phyloP scores from a whole-genome alignment of 148 eudicot genomes.

The Chenopodium formosanum region DNA sequence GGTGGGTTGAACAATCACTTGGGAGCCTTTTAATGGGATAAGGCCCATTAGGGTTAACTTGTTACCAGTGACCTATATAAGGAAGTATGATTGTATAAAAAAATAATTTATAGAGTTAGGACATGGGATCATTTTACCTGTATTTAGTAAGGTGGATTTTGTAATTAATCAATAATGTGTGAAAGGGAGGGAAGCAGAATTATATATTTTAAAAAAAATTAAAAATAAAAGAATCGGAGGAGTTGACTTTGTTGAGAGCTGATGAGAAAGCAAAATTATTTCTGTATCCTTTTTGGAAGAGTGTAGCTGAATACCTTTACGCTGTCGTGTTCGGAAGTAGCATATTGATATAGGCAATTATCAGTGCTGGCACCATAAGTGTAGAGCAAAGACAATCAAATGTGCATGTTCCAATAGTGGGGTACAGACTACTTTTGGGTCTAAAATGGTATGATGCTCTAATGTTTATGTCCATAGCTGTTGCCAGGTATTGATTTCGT shows the following conservation, averaged over 20 bases:
- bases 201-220: too few species aligned
- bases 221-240: too few species aligned
- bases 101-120: neutral
- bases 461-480: too few species aligned
- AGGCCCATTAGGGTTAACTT: neutral
- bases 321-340: neutral
- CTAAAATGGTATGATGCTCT: neutral
- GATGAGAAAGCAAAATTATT: neutral
- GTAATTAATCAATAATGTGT: too few species aligned
- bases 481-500: too few species aligned
- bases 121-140: neutral
- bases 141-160: too few species aligned
- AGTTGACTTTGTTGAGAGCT: neutral
- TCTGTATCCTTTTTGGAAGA: neutral
- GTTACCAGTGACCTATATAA: neutral
- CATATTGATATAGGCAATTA: neutral
- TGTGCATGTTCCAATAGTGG: neutral
- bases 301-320: neutral
- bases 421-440: neutral
- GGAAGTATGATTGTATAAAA: neutral
- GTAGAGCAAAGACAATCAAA: neutral
- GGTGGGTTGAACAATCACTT: neutral
- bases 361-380: neutral
- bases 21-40: neutral
- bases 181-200: too few species aligned